Evolutionary conservation across 176 grass and related monocot genomes (phyloP), one percentile per base, ranked within the genome.

Genomic region (Oryza nivara): DNA sequence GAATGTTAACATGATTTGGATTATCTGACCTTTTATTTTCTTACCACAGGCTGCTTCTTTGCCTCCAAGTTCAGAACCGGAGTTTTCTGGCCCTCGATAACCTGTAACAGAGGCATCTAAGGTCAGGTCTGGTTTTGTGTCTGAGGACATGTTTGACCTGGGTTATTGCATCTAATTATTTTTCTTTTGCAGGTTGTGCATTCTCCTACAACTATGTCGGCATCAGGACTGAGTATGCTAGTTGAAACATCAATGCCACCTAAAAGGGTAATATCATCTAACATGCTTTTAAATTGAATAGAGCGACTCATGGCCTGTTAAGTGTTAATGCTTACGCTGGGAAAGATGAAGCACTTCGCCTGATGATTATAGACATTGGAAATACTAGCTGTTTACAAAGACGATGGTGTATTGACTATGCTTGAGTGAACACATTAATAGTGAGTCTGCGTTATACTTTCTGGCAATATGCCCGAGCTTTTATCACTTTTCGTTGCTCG

Each of bases 211-310:
- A 43, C 81, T n/a, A 86, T 92, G 52, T 92, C 87, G 52, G 87
- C 87, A 73, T 89, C 81, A 52, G 92, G 92, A 65, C 73, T 94
- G 54, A 92, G 73, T 64, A 77, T 90, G 79, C 80, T 90, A 32
- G 84, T 47, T 68, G 88, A 80, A 73, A 82, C 88, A 83, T 83
- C 79, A 83, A 30, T 86, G 69, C 74, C 80, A 83, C 58, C 68
- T 78, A 86, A 78, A 86, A 86, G 84, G 76, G 88, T 90, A 79
- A 90, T 83, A 67, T 35, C 38, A 77, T 67, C 36, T 84, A 52
- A 52, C 28, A 30, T 6, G 1, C 58, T 74, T 36, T 60, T 1
- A 4, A 19, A 66, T 56, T 45, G 3, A 10, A n/a, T 66, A 67
- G 35, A 32, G 30, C 2, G 30, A 49, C n/a, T 71, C 80, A 72